Evolutionary conservation across 1,139 yeast species (phyloP).

Genomic region (Yamadazyma buinensis): DNA sequence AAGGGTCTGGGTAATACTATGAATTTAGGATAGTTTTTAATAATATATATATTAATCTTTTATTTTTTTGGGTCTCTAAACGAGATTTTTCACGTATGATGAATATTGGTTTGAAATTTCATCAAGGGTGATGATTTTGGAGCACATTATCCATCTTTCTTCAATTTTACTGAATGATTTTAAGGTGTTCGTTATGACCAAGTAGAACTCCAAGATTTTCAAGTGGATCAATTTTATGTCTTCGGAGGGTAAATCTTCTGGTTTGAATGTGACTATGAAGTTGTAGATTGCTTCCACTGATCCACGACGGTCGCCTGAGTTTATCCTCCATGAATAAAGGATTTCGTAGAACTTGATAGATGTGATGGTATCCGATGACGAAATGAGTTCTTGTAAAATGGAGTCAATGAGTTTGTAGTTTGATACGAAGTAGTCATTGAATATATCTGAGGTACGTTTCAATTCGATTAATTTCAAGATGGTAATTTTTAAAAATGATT

Average conservation of each 20-base stretch:
- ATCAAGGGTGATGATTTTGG: slow-evolving; percentile 9
- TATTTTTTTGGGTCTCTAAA: slow-evolving; percentile 8
- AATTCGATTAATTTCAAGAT: slow-evolving; percentile 24
- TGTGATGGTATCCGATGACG: slow-evolving; percentile 28
- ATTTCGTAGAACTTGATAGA: slow-evolving; percentile 50
- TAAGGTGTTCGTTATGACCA: slow-evolving; percentile 47
- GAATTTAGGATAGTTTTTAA: slow-evolving; percentile 76
- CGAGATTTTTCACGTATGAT: too few relatives aligned
- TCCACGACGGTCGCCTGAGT: slow-evolving; percentile 45
- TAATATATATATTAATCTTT: too few relatives aligned
- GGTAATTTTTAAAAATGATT: slow-evolving; percentile 16
- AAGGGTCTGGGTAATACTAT: slow-evolving; percentile 88
- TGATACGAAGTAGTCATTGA: slow-evolving; percentile 21
- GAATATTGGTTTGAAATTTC: slow-evolving; percentile 10
- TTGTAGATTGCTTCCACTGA: slow-evolving; percentile 56
- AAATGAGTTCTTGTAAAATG: slow-evolving; percentile 29
- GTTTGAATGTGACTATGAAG: slow-evolving; percentile 43
- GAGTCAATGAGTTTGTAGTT: slow-evolving; percentile 36
- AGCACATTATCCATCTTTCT: slow-evolving; percentile 51
- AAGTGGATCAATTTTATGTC: slow-evolving; percentile 29
- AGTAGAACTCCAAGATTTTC: slow-evolving; percentile 40
- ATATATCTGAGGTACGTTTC: slow-evolving; percentile 20
- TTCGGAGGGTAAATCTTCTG: slow-evolving; percentile 11
- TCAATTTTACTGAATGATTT: slow-evolving; percentile 42
- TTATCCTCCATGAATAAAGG: slow-evolving; percentile 52